A percentile compares a stretch with the other conserved stretches of the same genome.
phyloP scores from a whole-genome alignment of 306 rosid species.

The Mucuna pruriens region DNA sequence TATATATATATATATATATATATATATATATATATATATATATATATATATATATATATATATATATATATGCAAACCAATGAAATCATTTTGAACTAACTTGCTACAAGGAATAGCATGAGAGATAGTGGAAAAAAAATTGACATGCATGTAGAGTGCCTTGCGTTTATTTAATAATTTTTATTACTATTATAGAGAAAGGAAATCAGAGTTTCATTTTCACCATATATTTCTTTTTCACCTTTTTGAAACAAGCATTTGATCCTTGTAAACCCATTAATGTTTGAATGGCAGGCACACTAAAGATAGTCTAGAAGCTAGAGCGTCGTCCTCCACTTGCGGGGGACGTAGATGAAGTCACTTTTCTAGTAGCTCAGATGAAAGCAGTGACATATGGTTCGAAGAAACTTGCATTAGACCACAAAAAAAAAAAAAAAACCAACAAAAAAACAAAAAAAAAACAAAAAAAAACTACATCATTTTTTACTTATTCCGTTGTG shows the following conservation, averaged over 20 bases:
- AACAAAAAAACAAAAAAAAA: too few relatives aligned
- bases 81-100: background rate
- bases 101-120: background rate
- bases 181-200: background rate
- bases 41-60: too few relatives aligned
- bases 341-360: background rate
- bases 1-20: too few relatives aligned
- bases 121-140: background rate
- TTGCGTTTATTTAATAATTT: background rate
- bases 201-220: background rate
- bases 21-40: too few relatives aligned
- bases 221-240: background rate
- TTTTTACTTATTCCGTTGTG: slow-evolving; percentile 50
- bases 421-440: too few relatives aligned
- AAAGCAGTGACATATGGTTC: slow-evolving; percentile 19
- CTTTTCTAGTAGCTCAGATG: background rate
- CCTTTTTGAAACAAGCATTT: background rate
- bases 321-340: background rate
- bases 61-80: too few relatives aligned
- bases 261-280: background rate
- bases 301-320: slow-evolving; percentile 24
- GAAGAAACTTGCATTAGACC: slow-evolving; percentile 12
- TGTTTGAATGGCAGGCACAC: background rate
- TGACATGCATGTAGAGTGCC: background rate
- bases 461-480: background rate